Evolutionary conservation across 768 basidiomycete genomes (phyloP).

Genomic region (Suillus variegatus): DNA sequence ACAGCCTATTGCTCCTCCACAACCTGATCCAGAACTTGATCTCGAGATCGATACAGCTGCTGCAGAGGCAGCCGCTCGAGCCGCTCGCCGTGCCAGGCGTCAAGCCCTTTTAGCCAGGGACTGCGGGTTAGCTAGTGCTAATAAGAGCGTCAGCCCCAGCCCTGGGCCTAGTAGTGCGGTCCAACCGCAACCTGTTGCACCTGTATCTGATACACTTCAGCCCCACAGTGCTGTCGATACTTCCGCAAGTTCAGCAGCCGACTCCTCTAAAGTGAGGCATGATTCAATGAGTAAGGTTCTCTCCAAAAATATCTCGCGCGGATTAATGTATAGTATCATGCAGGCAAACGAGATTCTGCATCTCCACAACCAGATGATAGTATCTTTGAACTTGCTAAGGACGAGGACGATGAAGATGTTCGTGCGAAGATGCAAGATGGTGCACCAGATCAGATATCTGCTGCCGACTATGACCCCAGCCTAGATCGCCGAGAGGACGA

Average conservation of each 20-base stretch:
- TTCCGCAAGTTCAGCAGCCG: constrained; percentile 24
- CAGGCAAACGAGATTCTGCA: constrained; percentile 53
- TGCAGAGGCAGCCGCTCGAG: constrained; percentile 65
- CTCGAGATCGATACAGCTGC: constrained; percentile 53
- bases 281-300: constrained; percentile 25
- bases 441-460: constrained; percentile 72
- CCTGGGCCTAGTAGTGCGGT: constrained; percentile 74
- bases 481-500: constrained; percentile 86
- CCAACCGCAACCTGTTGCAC: constrained; percentile 58
- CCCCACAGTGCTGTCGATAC: constrained; percentile 46
- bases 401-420: constrained; percentile 50
- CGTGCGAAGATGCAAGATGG: constrained; percentile 48
- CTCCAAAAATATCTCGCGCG: not conserved
- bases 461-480: constrained; percentile 90
- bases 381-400: constrained; percentile 71
- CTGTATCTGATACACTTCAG: constrained; percentile 66
- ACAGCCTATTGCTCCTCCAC: constrained; percentile 23
- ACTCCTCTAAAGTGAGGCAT: constrained; percentile 14
- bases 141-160: constrained; percentile 51
- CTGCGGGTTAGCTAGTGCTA: constrained; percentile 44
- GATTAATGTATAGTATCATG: constrained; percentile 8
- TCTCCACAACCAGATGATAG: constrained; percentile 60
- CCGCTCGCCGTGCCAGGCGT: constrained; percentile 66
- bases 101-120: constrained; percentile 84
- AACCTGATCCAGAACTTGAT: constrained; percentile 45